Evolutionary conservation across 495 filamentous ascomycete genomes (phyloP).

Genomic region (Hyaloscypha variabilis): DNA sequence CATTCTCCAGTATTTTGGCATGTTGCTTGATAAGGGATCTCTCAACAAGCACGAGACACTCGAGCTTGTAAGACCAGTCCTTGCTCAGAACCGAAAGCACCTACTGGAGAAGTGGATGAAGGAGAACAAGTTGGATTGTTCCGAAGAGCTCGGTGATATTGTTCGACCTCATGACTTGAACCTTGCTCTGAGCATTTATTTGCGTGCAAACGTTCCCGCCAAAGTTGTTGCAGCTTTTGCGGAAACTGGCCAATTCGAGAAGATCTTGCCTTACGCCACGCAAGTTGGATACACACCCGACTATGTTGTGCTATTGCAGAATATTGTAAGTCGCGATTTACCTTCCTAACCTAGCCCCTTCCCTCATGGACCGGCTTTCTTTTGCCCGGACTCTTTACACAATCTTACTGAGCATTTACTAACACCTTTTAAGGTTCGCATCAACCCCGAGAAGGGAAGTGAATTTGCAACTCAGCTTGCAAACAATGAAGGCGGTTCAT

Average conservation of each 20-base stretch:
- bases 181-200: conserved; percentile 83
- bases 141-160: conserved; percentile 94
- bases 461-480: conserved; percentile 91
- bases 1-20: conserved; percentile 96
- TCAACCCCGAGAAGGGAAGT: conserved; percentile 91
- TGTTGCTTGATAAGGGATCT: conserved; percentile 91
- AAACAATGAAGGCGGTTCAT: conserved; percentile 78
- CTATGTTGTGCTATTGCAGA: conserved; percentile 84
- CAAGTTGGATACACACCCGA: conserved; percentile 86
- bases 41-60: conserved; percentile 93
- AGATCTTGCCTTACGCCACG: conserved; percentile 89
- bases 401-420: neutral
- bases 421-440: neutral
- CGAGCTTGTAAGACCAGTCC: conserved; percentile 88
- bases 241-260: conserved; percentile 94
- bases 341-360: neutral
- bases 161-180: conserved; percentile 86
- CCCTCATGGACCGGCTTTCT: neutral
- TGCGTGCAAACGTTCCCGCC: conserved; percentile 81
- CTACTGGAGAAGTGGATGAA: conserved; percentile 96
- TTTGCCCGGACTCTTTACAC: too few relatives aligned
- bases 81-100: conserved; percentile 93
- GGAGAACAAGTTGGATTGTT: conserved; percentile 93
- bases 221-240: conserved; percentile 95
- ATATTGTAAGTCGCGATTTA: conserved; percentile 45